phyloP scores from a whole-genome alignment of 139 green algal species.

The Volvox africanus region DNA sequence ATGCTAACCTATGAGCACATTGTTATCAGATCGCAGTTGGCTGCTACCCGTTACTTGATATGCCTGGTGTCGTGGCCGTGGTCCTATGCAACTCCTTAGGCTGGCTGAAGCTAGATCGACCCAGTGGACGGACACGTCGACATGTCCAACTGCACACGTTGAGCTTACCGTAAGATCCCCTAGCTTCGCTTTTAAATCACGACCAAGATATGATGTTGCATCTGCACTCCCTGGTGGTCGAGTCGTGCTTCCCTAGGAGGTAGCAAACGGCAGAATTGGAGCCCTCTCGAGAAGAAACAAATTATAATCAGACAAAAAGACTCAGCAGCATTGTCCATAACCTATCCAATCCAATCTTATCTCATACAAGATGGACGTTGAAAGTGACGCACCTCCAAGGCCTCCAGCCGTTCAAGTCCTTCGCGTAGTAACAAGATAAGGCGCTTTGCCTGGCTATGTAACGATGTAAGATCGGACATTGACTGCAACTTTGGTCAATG shows the following conservation, averaged over 20 bases:
- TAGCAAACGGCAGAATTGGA: too few relatives aligned
- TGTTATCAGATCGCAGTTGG: too few relatives aligned
- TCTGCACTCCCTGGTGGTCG: constrained; percentile 31
- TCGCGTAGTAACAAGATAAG: constrained; percentile 74
- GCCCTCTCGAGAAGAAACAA: too few relatives aligned
- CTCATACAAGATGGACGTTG: background rate
- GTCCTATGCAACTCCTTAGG: too few relatives aligned
- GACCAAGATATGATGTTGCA: constrained; percentile 49
- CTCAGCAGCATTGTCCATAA: too few relatives aligned
- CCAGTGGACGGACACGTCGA: background rate
- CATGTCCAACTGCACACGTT: background rate
- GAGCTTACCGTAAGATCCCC: constrained; percentile 66
- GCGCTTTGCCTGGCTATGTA: constrained; percentile 75
- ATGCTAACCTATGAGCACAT: background rate
- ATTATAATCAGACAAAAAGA: too few relatives aligned
- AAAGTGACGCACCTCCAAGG: constrained; percentile 50
- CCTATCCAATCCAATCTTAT: too few relatives aligned
- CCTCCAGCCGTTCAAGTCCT: constrained; percentile 79
- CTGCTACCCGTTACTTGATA: too few relatives aligned
- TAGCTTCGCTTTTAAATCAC: constrained; percentile 72
- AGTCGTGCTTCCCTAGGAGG: background rate
- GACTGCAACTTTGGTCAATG: background rate
- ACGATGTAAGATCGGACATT: constrained; percentile 77
- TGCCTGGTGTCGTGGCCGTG: too few relatives aligned
- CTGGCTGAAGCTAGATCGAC: background rate